Evolutionary conservation across 1,284 basidiomycete genomes (phyloP), one percentile per base, ranked within the genome.

Genomic region (Xerocomus cyaneibrunnescens): DNA sequence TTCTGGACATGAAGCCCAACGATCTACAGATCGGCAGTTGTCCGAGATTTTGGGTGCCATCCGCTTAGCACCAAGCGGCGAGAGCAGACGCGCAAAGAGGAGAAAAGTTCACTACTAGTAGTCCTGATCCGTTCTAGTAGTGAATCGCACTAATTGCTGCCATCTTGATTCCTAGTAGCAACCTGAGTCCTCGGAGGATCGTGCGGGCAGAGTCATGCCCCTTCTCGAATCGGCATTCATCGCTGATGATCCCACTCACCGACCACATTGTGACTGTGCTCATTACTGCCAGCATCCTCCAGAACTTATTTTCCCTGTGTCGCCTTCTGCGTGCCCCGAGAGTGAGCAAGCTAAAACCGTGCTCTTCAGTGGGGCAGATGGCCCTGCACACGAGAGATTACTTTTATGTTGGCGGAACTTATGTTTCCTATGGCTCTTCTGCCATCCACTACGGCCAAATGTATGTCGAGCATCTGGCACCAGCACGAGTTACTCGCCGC

Each of bases 401-500:
- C 54, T 74, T 78, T 52, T 79, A 78, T 58, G 68, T 74, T 8
- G 78, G 78, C 25, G 71, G 75, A 31, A 56, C 55, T 4, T 77
- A 77, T 52, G 48, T 62, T 19, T 49, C 47, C 35, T 51, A 54
- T 52, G 65, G 65, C 17, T 66, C 68, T 38, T 68, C 72, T 22
- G 62, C 56, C 8, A 67, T 76, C 38, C 66, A 64, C 28, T 63
- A 66, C 42, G 74, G 72, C 3, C 76, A 77, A 43, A 73, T 79
- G 58, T 79, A 79, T 48, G 75, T 79, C 9, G 77, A 79, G 51
- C 77, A 67, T 46, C 66, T 79, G 27, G 69, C 59, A 12, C 78
- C 77, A 14, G 59, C 61, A 22, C 62, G 55, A 31, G 66, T 75
- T 19, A 73, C 66, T 14, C 69, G 70, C 36, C 66, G 61, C n/a